Percentiles rank a stretch among this genome's conserved stretches.
Evolutionary conservation across 306 rosid species (phyloP).

Genomic region (Dryas drummondii): DNA sequence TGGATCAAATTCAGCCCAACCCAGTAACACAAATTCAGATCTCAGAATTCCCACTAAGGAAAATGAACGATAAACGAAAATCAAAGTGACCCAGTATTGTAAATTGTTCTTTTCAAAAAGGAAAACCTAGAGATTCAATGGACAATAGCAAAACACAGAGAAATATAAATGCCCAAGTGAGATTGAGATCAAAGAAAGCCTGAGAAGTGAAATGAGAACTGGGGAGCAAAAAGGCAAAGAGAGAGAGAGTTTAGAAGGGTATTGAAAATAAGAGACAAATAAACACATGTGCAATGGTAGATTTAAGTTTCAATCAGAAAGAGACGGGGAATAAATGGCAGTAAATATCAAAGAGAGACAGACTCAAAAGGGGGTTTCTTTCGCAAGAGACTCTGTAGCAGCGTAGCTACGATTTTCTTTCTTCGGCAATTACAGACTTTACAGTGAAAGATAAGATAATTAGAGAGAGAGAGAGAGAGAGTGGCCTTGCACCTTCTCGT

Average conservation of each 20-base stretch:
- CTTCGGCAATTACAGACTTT: not conserved
- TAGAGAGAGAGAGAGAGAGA: not conserved
- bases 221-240: not conserved
- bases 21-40: conserved; percentile 38
- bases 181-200: conserved; percentile 13
- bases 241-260: not conserved
- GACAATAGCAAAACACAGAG: not conserved
- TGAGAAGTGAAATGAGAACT: conserved; percentile 6
- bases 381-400: not conserved
- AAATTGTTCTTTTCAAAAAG: not conserved
- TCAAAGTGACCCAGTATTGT: conserved; percentile 16
- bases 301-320: conserved; percentile 34
- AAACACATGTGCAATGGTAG: conserved; percentile 33
- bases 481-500: conserved; percentile 15
- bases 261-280: conserved; percentile 12
- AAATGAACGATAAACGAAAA: not conserved
- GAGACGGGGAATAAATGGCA: conserved; percentile 43
- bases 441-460: not conserved
- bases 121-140: conserved; percentile 4
- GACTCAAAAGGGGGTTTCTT: conserved; percentile 10
- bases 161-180: conserved; percentile 7
- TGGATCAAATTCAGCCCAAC: conserved; percentile 16
- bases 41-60: conserved; percentile 23
- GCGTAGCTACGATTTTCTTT: not conserved
- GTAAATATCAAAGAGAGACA: not conserved